Percentiles rank a stretch among this genome's conserved stretches.
Conservation (phyloP, 371 early-diverging fungal genomes). For the Choanephora cucurbitarum region DNA sequence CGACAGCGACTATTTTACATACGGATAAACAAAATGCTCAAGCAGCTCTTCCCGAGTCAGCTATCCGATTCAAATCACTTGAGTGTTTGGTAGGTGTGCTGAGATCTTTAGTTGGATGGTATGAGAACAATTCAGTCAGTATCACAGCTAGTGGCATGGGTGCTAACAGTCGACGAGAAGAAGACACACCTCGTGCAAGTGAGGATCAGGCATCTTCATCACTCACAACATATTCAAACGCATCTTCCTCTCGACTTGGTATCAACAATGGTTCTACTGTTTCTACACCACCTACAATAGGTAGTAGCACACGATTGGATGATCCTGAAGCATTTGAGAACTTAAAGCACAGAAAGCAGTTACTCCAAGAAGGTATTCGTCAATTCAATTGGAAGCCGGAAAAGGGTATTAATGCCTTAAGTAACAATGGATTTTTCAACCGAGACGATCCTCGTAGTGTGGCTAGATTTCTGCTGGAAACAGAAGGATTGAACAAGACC, state of each 20-base stretch:
- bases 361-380: conserved; percentile 75
- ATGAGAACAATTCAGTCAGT: conserved; percentile 50
- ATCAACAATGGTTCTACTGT: conserved; percentile 60
- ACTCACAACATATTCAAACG: conserved; percentile 36
- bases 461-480: conserved; percentile 72
- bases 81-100: conserved; percentile 60
- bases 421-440: conserved; percentile 66
- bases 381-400: conserved; percentile 91
- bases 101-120: conserved; percentile 56
- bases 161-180: conserved; percentile 23
- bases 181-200: conserved; percentile 49
- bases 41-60: conserved; percentile 44
- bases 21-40: conserved; percentile 51
- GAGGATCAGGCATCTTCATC: conserved; percentile 32
- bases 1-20: conserved; percentile 46
- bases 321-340: conserved; percentile 76
- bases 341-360: conserved; percentile 80
- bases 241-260: conserved; percentile 41
- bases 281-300: conserved; percentile 45
- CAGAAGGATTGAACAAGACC: conserved; percentile 82
- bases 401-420: conserved; percentile 80
- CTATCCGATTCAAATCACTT: conserved; percentile 52
- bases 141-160: conserved; percentile 28
- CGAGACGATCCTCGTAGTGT: conserved; percentile 59
- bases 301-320: conserved; percentile 60